Conservation (phyloP, 2,329 filamentous ascomycete genomes). For the Fusarium oxysporum region DNA sequence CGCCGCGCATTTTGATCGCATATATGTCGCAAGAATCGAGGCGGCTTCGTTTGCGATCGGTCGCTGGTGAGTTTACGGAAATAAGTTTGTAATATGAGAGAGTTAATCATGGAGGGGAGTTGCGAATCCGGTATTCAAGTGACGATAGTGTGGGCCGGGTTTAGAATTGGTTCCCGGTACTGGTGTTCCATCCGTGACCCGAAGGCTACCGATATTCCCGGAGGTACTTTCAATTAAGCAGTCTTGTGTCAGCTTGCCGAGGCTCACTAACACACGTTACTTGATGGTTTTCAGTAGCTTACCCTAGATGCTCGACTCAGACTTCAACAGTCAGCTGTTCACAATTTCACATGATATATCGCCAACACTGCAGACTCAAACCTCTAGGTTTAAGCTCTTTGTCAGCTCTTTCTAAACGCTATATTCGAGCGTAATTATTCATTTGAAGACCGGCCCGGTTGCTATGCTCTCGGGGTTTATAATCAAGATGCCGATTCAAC, state of each 20-base stretch:
- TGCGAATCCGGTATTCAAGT: conserved; percentile 43
- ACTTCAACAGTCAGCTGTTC: conserved; percentile 1
- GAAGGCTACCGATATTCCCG: conserved; percentile 36
- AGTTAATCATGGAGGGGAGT: conserved; percentile 35
- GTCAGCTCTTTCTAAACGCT: not conserved
- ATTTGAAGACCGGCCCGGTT: not conserved
- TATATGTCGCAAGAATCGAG: conserved; percentile 4
- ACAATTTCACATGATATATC: not conserved
- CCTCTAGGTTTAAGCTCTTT: not conserved
- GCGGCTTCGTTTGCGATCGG: not conserved
- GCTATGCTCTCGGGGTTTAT: not conserved
- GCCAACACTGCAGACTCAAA: not conserved
- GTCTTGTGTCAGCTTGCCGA: conserved; percentile 9
- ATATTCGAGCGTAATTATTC: no score
- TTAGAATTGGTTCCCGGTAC: conserved; percentile 44
- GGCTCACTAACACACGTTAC: conserved; percentile 29
- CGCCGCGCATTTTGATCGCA: conserved; percentile 34
- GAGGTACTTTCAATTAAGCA: conserved; percentile 41
- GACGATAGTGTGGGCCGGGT: conserved; percentile 44
- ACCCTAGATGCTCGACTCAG: conserved; percentile 33
- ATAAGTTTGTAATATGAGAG: conserved; percentile 8
- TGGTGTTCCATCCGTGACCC: conserved; percentile 20
- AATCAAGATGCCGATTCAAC: not conserved
- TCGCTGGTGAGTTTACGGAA: conserved; percentile 18
- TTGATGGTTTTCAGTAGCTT: conserved; percentile 15